Evolutionary conservation across 345 rosid species (phyloP), one percentile per base, ranked within the genome.

Genomic region (Hirschfeldia incana): DNA sequence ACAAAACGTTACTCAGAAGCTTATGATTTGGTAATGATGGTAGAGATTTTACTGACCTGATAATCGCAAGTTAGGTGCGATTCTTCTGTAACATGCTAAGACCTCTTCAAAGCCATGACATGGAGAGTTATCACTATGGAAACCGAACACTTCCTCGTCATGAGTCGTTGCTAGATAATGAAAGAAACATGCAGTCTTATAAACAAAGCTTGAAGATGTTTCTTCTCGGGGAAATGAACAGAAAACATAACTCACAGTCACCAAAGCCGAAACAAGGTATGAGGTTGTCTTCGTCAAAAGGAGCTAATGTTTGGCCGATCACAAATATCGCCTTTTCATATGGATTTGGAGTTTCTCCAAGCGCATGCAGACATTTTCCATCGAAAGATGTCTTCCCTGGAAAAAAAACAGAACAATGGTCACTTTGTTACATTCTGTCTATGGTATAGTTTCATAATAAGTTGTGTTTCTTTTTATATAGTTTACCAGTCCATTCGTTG

Each of bases 91-190:
- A 80, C 98, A 89, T 36, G 86, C 71, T 80, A 93, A 79, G 39
- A 91, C 98, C 79, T 93, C 98, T 82, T 91, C 97, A 51, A 91
- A 90, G 67, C 98, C 98, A 51, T 88, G 83, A 82, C 98, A 93
- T 29, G 94, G 87, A 5, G 94, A 85, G 73, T 76, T 87, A 71
- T 93, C 97, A 12, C 62, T 70, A 51, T 93, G 90, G 77, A 93
- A 93, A 82, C 93, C 83, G 65, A 93, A 93, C 59, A 93, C 90
- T 39, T 88, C 85, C 26, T 79, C 85, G 74, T 91, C 98, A 61
- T 85, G 94, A 0, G 98, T 93, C 59, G 94, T 91, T 57, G 89
- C 98, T 93, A 32, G 15, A 72, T 33, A 11, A 37, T 12, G 39
- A 1, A 81, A 67, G 13, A 59, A 15, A 16, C 9, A 12, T 55